phyloP scores from a whole-genome alignment of 2,329 filamentous ascomycete genomes.

The Sporothrix dimorphospora region DNA sequence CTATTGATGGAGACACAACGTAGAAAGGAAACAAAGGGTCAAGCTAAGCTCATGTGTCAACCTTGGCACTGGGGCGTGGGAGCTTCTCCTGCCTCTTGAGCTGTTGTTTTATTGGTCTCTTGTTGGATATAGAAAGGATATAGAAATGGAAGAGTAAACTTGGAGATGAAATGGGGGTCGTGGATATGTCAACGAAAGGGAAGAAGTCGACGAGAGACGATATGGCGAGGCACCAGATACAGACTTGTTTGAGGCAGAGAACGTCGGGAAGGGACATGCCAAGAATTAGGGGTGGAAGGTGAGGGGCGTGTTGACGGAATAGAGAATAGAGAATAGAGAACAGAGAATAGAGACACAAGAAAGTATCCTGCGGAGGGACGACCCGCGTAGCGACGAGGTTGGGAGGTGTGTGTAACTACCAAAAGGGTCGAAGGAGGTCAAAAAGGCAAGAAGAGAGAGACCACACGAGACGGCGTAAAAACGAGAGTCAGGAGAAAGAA shows the following conservation, averaged over 20 bases:
- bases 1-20: not conserved
- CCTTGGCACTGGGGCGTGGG: not conserved
- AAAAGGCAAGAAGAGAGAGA: not conserved
- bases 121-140: too few relatives aligned
- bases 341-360: not conserved
- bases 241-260: not conserved
- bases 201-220: not conserved
- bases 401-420: slow-evolving; percentile 12
- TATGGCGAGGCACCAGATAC: not conserved
- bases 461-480: not conserved
- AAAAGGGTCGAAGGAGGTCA: not conserved
- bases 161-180: not conserved
- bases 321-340: not conserved
- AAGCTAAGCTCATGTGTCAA: slow-evolving; percentile 14
- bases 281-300: not conserved
- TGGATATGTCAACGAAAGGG: not conserved
- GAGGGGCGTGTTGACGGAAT: not conserved
- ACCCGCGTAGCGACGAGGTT: slow-evolving; percentile 6
- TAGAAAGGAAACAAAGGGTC: not conserved
- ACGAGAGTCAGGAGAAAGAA: not conserved
- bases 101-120: not conserved
- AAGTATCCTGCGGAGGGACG: not conserved
- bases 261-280: not conserved
- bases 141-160: not conserved
- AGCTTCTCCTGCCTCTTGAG: not conserved